phyloP scores from a whole-genome alignment of 768 basidiomycete species.

The Boletus rubescentipes region DNA sequence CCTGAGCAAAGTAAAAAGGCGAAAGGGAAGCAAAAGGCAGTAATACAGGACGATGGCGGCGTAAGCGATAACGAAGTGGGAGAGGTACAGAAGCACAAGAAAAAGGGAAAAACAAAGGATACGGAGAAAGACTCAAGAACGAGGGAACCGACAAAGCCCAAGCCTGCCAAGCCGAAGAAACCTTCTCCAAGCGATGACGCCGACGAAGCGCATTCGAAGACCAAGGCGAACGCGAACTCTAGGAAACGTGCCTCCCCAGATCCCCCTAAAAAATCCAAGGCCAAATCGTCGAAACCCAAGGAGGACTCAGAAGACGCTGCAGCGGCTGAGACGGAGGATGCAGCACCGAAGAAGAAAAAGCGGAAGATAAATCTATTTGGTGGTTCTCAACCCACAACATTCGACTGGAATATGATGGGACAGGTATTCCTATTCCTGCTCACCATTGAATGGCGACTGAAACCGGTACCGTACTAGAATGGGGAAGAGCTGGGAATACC shows the following conservation, averaged over 20 bases:
- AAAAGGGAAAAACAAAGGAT: slow-evolving; percentile 20
- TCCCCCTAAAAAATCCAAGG: slow-evolving; percentile 21
- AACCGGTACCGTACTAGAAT: slow-evolving; percentile 19
- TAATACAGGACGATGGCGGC: slow-evolving; percentile 15
- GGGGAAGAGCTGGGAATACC: slow-evolving; percentile 59
- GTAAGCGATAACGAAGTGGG: slow-evolving; percentile 17
- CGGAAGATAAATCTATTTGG: slow-evolving; percentile 68
- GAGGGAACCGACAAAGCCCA: slow-evolving; percentile 31
- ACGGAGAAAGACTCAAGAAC: slow-evolving; percentile 19
- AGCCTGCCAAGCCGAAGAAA: slow-evolving; percentile 27
- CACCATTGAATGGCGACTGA: not conserved
- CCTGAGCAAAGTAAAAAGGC: slow-evolving; percentile 27
- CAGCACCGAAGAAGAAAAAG: slow-evolving; percentile 60
- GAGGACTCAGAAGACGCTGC: slow-evolving; percentile 17
- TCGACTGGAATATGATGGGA: slow-evolving; percentile 45
- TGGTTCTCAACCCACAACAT: slow-evolving; percentile 38
- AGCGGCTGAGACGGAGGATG: slow-evolving; percentile 26
- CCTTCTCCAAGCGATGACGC: slow-evolving; percentile 17
- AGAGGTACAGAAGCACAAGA: slow-evolving; percentile 32
- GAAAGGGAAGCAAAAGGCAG: slow-evolving; percentile 43
- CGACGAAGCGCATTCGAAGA: slow-evolving; percentile 13
- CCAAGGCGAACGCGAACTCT: slow-evolving; percentile 14
- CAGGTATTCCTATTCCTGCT: slow-evolving; percentile 31
- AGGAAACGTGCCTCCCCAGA: slow-evolving; percentile 23
- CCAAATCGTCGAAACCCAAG: slow-evolving; percentile 12